Conservation (phyloP, 805 yeast species). For the Pichia californica region DNA sequence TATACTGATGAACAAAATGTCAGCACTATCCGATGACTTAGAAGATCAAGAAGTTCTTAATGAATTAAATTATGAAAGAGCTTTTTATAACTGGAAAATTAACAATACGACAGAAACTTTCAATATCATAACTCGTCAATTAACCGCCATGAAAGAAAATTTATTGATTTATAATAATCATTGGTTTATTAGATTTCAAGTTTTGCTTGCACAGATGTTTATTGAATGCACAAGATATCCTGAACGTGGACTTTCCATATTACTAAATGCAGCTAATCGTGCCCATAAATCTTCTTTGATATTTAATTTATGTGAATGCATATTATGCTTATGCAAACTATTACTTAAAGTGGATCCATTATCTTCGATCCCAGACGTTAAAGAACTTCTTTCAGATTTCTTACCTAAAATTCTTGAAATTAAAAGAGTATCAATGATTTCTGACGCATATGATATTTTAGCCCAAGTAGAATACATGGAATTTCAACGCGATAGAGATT, state of each 20-base stretch:
- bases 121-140: slow-evolving; percentile 16
- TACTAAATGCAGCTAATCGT: slow-evolving; percentile 43
- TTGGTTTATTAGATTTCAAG: slow-evolving; percentile 40
- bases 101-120: slow-evolving; percentile 22
- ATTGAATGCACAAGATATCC: slow-evolving; percentile 35
- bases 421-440: slow-evolving; percentile 33
- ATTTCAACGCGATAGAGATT: background rate
- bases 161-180: slow-evolving; percentile 31
- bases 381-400: slow-evolving; percentile 32
- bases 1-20: slow-evolving; percentile 28
- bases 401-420: slow-evolving; percentile 41
- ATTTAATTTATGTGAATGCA: slow-evolving; percentile 40
- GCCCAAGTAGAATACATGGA: slow-evolving; percentile 23
- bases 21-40: slow-evolving; percentile 28
- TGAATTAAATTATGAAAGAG: slow-evolving; percentile 24
- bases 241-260: slow-evolving; percentile 42
- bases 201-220: slow-evolving; percentile 42
- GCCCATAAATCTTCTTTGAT: slow-evolving; percentile 43
- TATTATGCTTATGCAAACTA: slow-evolving; percentile 39
- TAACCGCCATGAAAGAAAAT: slow-evolving; percentile 18
- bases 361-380: slow-evolving; percentile 33
- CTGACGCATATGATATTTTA: slow-evolving; percentile 32
- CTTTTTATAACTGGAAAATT: slow-evolving; percentile 16
- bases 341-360: slow-evolving; percentile 33
- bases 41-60: slow-evolving; percentile 26